phyloP scores from a whole-genome alignment of 345 rosid genomes.

The Triadica sebifera region DNA sequence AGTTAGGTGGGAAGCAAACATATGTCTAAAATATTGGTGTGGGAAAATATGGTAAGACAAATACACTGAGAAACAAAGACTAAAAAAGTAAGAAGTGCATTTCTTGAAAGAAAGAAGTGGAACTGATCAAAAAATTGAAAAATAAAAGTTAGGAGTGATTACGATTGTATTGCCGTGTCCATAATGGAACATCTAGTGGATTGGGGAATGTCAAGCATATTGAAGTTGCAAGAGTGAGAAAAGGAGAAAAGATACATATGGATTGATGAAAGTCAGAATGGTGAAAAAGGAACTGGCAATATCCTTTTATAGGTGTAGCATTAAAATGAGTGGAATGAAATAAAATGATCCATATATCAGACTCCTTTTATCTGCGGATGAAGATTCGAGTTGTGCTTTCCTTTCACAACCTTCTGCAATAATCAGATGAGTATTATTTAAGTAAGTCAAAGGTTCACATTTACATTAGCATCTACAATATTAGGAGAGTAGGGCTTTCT shows the following conservation, averaged over 20 bases:
- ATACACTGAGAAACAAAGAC: no score
- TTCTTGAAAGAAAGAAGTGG: background rate
- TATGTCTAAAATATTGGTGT: no score
- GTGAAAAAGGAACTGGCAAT: no score
- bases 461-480: background rate
- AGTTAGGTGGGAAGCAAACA: background rate
- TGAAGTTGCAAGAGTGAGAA: no score
- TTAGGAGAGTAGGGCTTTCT: background rate
- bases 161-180: background rate
- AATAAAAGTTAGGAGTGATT: background rate
- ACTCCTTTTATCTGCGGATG: background rate
- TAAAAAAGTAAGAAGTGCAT: background rate
- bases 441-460: background rate
- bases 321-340: background rate
- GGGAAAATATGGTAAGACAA: no score
- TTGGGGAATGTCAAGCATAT: background rate
- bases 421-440: background rate
- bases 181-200: background rate
- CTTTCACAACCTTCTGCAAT: background rate
- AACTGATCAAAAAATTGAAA: background rate
- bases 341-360: background rate
- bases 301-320: background rate
- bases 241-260: no score
- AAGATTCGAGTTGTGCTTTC: background rate
- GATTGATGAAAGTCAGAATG: no score